Evolutionary conservation across 192 early-diverging fungal genomes (phyloP).

Genomic region (Umbelopsis sp.): DNA sequence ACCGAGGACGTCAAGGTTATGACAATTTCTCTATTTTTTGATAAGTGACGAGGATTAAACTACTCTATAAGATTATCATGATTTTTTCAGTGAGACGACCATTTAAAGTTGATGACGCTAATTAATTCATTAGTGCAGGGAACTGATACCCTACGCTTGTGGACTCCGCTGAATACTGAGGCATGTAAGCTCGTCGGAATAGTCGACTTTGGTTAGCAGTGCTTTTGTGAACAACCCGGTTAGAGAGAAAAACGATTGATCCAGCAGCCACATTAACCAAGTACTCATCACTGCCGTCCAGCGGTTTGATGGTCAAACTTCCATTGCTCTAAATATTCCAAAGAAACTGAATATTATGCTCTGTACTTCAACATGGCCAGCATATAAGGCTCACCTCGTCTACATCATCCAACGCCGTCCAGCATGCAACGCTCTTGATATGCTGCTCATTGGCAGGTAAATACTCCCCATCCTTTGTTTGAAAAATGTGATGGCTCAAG

Average conservation of each 20-base stretch:
- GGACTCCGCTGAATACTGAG: slow-evolving; percentile 28
- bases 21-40: too few relatives aligned
- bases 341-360: not conserved
- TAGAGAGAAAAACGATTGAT: slow-evolving; percentile 35
- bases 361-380: too few relatives aligned
- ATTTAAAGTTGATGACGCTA: too few relatives aligned
- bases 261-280: slow-evolving; percentile 23
- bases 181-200: slow-evolving; percentile 40
- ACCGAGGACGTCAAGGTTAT: too few relatives aligned
- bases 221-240: slow-evolving; percentile 31
- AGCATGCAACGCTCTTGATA: slow-evolving; percentile 32
- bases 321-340: slow-evolving; percentile 14
- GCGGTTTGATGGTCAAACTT: not conserved
- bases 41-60: not conserved
- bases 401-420: slow-evolving; percentile 38
- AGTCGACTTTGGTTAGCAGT: slow-evolving; percentile 26
- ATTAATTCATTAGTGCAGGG: too few relatives aligned
- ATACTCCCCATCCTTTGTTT: slow-evolving; percentile 37
- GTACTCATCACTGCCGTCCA: not conserved
- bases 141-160: not conserved
- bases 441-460: slow-evolving; percentile 6
- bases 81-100: too few relatives aligned
- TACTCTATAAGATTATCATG: too few relatives aligned
- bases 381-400: slow-evolving; percentile 4
- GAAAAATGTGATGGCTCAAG: not conserved